A percentile compares a stretch with the other conserved stretches of the same genome.
Conservation (phyloP, 2,329 filamentous ascomycete species). For the Alternaria brassicicola region DNA sequence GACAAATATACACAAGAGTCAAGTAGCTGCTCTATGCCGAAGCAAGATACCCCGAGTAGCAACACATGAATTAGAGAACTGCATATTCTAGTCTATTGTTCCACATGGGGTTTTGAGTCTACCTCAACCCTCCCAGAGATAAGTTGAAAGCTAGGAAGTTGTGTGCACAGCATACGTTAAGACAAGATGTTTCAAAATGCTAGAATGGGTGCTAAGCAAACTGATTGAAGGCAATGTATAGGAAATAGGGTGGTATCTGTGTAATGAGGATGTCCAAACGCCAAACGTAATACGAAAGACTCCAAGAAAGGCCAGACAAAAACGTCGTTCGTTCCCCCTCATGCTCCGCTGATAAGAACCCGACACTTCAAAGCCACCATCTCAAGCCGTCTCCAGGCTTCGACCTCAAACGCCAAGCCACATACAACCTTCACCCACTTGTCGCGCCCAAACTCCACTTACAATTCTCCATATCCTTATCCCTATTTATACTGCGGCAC, state of each 20-base stretch:
- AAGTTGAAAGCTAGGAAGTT: neutral
- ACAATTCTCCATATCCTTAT: neutral
- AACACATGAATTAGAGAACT: no score
- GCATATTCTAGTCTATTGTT: neutral
- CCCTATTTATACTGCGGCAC: constrained; percentile 23
- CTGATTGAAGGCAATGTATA: neutral
- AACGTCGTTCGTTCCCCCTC: neutral
- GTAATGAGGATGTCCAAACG: neutral
- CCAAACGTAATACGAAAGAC: neutral
- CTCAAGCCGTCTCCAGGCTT: neutral
- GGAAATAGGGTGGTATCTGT: neutral
- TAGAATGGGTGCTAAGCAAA: no score
- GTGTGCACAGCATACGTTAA: neutral
- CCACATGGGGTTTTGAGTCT: neutral
- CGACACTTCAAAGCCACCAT: neutral
- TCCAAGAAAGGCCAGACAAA: neutral
- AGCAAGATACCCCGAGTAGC: neutral
- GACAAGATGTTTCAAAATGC: neutral
- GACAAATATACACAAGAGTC: neutral
- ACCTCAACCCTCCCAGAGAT: neutral
- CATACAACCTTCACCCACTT: neutral
- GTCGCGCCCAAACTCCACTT: neutral
- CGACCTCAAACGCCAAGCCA: neutral
- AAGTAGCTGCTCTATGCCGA: neutral
- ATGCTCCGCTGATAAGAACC: neutral